Percentiles rank a stretch among this genome's conserved stretches.
phyloP scores from a whole-genome alignment of 495 filamentous ascomycete species.

The Hyphodiscus hymeniophilus region DNA sequence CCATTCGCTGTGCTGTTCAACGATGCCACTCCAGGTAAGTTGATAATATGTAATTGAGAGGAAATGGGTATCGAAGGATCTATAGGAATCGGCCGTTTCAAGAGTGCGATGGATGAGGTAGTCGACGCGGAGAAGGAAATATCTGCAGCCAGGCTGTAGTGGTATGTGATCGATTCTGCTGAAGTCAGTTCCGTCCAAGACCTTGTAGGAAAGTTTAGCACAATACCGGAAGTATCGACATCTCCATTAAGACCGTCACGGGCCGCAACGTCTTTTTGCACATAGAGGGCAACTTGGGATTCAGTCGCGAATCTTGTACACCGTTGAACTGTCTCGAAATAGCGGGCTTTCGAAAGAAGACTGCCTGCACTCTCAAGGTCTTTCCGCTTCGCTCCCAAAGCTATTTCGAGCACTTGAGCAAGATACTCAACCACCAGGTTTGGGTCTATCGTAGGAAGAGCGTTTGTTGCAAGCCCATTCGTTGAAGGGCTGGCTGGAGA shows the following conservation, averaged over 20 bases:
- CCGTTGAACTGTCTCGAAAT: constrained; percentile 72
- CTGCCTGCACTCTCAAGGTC: constrained; percentile 78
- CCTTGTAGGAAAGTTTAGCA: neutral
- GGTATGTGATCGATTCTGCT: constrained; percentile 37
- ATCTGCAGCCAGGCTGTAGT: constrained; percentile 73
- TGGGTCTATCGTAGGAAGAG: constrained; percentile 38
- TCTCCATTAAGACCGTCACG: constrained; percentile 44
- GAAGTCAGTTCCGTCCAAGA: constrained; percentile 3
- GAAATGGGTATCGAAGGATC: constrained; percentile 70
- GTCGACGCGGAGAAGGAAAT: constrained; percentile 71
- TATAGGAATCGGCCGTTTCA: constrained; percentile 82
- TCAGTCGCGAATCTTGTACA: constrained; percentile 87
- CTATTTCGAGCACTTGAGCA: constrained; percentile 66
- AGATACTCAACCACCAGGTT: constrained; percentile 68
- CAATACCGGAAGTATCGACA: constrained; percentile 37
- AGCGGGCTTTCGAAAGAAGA: constrained; percentile 62
- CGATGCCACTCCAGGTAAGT: constrained; percentile 70
- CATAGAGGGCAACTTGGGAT: constrained; percentile 77
- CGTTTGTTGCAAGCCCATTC: constrained; percentile 33
- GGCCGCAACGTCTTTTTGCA: constrained; percentile 69
- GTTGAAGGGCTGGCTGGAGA: constrained; percentile 30
- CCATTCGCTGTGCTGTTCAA: constrained; percentile 54
- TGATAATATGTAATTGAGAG: constrained; percentile 84
- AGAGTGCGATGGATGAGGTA: constrained; percentile 73
- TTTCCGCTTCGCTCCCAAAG: constrained; percentile 69